Conservation (phyloP, 306 rosid species). For the Quercus agrifolia region DNA sequence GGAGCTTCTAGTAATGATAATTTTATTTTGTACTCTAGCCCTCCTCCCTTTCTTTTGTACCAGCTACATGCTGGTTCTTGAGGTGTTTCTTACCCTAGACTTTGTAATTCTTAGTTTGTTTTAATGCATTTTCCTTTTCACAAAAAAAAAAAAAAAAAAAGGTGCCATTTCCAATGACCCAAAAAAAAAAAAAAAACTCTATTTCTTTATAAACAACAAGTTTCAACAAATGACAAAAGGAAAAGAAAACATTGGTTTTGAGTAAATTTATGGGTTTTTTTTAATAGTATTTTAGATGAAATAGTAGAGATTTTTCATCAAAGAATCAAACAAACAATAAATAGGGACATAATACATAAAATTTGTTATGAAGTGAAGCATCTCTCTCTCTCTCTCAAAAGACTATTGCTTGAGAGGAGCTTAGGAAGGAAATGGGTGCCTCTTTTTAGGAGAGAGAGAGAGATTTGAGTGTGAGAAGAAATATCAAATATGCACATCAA, state of each 20-base stretch:
- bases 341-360: conserved; percentile 31
- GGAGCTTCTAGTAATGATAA: too few species aligned
- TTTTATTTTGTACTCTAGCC: too few species aligned
- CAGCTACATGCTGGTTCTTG: too few species aligned
- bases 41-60: too few species aligned
- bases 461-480: conserved; percentile 25
- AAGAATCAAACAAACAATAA: conserved; percentile 10
- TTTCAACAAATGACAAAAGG: not conserved
- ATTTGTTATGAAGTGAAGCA: conserved; percentile 4
- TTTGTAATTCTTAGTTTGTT: too few species aligned
- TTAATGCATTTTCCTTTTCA: too few species aligned
- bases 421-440: conserved; percentile 59
- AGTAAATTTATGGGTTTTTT: conserved; percentile 5
- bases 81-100: too few species aligned
- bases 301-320: conserved; percentile 8
- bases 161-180: conserved; percentile 50
- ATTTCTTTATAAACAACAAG: not conserved
- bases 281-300: not conserved
- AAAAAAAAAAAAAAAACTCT: not conserved
- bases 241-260: conserved; percentile 7
- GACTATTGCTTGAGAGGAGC: conserved; percentile 41
- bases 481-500: not conserved
- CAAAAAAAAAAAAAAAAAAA: too few species aligned
- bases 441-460: conserved; percentile 30
- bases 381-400: conserved; percentile 33